Evolutionary conservation across 2,329 filamentous ascomycete species (phyloP), one percentile per base, ranked within the genome.

Genomic region (Magnaporthiopsis rhizophila): DNA sequence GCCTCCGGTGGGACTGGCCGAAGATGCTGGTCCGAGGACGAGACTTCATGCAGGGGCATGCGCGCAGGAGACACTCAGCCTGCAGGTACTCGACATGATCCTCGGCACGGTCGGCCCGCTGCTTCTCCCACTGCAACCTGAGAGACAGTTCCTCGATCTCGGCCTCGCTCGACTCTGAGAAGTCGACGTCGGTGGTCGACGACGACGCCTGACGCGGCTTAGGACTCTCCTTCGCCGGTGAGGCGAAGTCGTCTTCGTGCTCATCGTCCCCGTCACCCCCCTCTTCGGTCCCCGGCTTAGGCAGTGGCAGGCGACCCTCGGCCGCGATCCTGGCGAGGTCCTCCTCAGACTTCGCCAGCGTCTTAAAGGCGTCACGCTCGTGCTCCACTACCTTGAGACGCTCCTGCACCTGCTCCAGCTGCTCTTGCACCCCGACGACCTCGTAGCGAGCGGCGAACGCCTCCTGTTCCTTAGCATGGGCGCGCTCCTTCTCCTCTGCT

Each of bases 31-130:
- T 68, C 13, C 73, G 69, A 13, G 72, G 71, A 21, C 74, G 73
- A 56, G 73, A 71, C 68, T 78, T 82, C 66, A 78, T 82, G 71
- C 87, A 89, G 1, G 83, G 78, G 76, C 89, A 91, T 74, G 83
- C 86, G 60, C 83, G 81, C 68, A 92, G 82, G 62, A 86, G 81
- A 73, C 89, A 92, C 73, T 94, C 90, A 64, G 89, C 83, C 71
- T 90, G 85, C 72, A 93, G 79, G 74, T 91, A 93, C 38, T 92
- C 88, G 61, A 92, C 81, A 71, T 89, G 85, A 66, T 92, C 89
- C 67, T 89, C 81, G 0, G 89, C 88, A 9, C 88, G 83, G 67
- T 89, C 82, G 12, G 89, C 87, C 64, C 88, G 81, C 71, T 85
- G 83, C 76, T 83, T 78, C 74, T 77, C 84, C 82, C 83, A 86